Conservation (phyloP, 352 stramenopile species). For the Phytopythium mirpurense region DNA sequence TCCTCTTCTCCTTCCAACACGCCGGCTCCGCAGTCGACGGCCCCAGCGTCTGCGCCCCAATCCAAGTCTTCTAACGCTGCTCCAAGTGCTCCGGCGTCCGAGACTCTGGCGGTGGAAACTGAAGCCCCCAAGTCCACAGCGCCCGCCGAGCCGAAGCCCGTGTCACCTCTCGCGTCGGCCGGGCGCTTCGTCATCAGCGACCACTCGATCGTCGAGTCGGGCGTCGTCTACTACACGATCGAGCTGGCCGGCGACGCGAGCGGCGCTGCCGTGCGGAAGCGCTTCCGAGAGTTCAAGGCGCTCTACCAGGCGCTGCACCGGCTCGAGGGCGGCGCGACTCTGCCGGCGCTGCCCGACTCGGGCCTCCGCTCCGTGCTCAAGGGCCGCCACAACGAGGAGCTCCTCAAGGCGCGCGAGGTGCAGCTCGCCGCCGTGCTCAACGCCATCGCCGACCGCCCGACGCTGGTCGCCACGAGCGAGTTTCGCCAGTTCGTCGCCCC, state of each 20-base stretch:
- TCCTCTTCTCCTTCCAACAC: background rate
- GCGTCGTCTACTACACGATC: slow-evolving; percentile 70
- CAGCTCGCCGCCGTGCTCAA: slow-evolving; percentile 66
- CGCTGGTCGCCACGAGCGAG: slow-evolving; percentile 31
- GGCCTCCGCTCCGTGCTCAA: slow-evolving; percentile 44
- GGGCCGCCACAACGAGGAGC: slow-evolving; percentile 47
- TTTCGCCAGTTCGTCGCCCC: slow-evolving; percentile 57
- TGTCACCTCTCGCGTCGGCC: background rate
- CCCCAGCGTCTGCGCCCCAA: background rate
- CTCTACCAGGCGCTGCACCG: slow-evolving; percentile 37
- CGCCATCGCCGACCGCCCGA: slow-evolving; percentile 44
- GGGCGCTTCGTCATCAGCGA: slow-evolving; percentile 24
- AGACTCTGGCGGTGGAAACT: background rate
- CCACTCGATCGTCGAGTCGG: slow-evolving; percentile 54
- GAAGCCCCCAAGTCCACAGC: background rate
- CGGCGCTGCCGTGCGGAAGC: slow-evolving; percentile 42
- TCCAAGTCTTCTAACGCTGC: background rate
- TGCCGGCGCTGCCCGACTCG: slow-evolving; percentile 52
- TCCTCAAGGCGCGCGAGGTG: slow-evolving; percentile 59
- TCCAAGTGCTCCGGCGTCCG: background rate
- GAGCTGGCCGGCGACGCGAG: slow-evolving; percentile 26
- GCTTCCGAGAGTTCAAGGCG: slow-evolving; percentile 81
- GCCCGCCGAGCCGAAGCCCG: too few relatives aligned
- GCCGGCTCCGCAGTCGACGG: background rate
- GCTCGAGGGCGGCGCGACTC: slow-evolving; percentile 6